These are phyloP conservation scores for Chrysoporthe deuterocubensis DNA, from an alignment of 2,329 filamentous ascomycete species.

Conservation along the genomic window DNA sequence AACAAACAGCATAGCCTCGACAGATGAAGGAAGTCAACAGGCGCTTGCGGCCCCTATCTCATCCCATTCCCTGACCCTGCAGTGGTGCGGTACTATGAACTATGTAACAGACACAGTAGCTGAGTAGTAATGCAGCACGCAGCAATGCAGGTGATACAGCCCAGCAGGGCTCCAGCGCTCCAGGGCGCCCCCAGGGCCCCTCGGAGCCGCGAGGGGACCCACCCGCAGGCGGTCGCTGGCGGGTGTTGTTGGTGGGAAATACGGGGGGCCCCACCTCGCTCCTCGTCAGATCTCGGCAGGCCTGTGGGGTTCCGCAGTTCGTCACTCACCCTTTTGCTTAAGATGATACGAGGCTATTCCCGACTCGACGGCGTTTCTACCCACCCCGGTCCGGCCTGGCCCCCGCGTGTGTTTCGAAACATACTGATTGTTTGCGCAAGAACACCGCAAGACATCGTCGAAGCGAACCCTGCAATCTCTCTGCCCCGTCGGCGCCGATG, in stretches of 20 bases:
- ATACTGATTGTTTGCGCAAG: background rate
- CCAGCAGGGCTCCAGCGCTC: background rate
- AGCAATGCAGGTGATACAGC: background rate
- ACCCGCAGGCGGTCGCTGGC: background rate
- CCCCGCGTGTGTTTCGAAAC: slow-evolving; percentile 11
- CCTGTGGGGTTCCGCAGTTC: slow-evolving; percentile 13
- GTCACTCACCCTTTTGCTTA: slow-evolving; percentile 6
- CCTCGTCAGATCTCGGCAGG: background rate
- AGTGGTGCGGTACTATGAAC: background rate
- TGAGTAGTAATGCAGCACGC: background rate
- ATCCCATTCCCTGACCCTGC: background rate
- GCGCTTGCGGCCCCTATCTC: background rate
- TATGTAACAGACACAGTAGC: background rate
- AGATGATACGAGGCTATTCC: slow-evolving; percentile 21
- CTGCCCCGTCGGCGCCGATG: background rate
- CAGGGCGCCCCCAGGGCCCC: background rate
- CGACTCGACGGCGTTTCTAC: slow-evolving; percentile 4
- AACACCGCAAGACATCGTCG: slow-evolving; percentile 5
- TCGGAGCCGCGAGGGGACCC: background rate
- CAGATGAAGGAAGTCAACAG: background rate
- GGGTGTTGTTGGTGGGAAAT: slow-evolving; percentile 6
- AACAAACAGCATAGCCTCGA: background rate
- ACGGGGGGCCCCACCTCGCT: background rate
- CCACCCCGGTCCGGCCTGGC: background rate
- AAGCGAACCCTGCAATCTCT: slow-evolving; percentile 15